These are phyloP conservation scores for Miamiensis avidus DNA, from an alignment of 169 alveolate species.

Conservation along the genomic window DNA sequence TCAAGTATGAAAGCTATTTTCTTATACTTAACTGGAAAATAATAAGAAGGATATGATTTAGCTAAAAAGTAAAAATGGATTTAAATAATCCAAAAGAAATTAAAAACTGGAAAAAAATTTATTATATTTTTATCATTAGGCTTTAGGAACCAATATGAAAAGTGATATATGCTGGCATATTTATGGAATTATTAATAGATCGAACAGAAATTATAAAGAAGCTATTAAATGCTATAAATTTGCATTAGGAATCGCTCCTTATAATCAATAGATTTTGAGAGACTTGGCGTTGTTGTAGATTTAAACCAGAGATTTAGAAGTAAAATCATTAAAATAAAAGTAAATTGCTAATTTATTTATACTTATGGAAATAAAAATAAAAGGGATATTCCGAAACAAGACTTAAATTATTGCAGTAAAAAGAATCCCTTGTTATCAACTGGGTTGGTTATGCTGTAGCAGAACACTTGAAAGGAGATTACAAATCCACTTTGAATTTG, in stretches of 20 bases:
- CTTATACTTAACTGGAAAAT: conserved; percentile 47
- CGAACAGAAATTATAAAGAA: conserved; percentile 84
- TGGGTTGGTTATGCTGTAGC: conserved; percentile 87
- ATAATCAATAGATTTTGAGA: conserved; percentile 77
- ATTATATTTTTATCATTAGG: conserved; percentile 1
- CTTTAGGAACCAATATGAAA: conserved; percentile 50
- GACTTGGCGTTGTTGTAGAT: conserved; percentile 84
- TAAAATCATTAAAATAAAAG: too few species aligned
- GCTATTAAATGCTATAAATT: conserved; percentile 85
- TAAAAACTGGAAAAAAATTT: too few species aligned
- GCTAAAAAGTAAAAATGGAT: conserved; percentile 55
- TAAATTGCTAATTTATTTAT: too few species aligned
- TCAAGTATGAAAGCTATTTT: conserved; percentile 64
- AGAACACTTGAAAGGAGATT: conserved; percentile 69
- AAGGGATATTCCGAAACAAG: conserved; percentile 81
- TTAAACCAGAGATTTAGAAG: conserved; percentile 79
- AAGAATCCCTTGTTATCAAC: conserved; percentile 57
- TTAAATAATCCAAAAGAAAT: too few species aligned
- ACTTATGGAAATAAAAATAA: too few species aligned
- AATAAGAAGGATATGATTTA: conserved; percentile 52
- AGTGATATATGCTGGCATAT: conserved; percentile 86
- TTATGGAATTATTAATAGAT: conserved; percentile 81
- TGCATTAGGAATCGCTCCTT: conserved; percentile 78
- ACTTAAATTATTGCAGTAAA: conserved; percentile 71
- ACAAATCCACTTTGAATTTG: conserved; percentile 57